phyloP scores from a whole-genome alignment of 75 land plant genomes.

The Gnetum montanum region DNA sequence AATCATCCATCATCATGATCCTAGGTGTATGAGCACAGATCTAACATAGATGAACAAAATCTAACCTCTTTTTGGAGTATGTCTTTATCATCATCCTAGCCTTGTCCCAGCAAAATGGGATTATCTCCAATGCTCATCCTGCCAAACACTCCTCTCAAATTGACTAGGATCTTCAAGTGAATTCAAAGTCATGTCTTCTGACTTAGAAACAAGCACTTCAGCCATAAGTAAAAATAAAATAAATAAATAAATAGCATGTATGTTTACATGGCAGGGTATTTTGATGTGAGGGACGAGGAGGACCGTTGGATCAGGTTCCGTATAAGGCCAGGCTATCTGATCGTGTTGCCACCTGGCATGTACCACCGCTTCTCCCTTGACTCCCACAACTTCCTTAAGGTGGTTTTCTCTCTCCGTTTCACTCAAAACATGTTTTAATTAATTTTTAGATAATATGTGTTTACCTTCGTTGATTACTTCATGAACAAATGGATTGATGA shows the following conservation, averaged over 20 bases:
- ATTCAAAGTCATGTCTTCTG: background rate
- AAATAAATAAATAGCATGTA: background rate
- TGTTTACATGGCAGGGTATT: constrained; percentile 17
- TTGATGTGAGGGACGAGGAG: constrained; percentile 24
- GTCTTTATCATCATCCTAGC: too few species aligned
- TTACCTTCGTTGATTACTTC: background rate
- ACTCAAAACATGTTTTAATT: background rate
- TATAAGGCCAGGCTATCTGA: constrained; percentile 22
- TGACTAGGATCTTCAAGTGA: background rate
- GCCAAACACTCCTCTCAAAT: too few species aligned
- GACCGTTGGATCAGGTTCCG: constrained; percentile 26
- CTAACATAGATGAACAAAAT: too few species aligned
- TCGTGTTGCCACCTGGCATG: constrained; percentile 31
- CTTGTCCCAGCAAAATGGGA: too few species aligned
- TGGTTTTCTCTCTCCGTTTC: background rate
- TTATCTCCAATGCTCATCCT: too few species aligned
- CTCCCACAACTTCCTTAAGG: constrained; percentile 17
- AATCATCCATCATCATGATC: too few species aligned
- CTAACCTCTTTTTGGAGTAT: too few species aligned
- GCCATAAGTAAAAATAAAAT: background rate
- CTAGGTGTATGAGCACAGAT: too few species aligned
- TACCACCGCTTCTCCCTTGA: constrained; percentile 34
- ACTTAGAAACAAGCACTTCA: background rate
- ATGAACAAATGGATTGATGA: too few species aligned
- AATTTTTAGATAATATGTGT: background rate